Percentiles rank a stretch among this genome's conserved stretches.
phyloP scores from a whole-genome alignment of 2,329 filamentous ascomycete species.

The Cadophora luteo-olivacea region DNA sequence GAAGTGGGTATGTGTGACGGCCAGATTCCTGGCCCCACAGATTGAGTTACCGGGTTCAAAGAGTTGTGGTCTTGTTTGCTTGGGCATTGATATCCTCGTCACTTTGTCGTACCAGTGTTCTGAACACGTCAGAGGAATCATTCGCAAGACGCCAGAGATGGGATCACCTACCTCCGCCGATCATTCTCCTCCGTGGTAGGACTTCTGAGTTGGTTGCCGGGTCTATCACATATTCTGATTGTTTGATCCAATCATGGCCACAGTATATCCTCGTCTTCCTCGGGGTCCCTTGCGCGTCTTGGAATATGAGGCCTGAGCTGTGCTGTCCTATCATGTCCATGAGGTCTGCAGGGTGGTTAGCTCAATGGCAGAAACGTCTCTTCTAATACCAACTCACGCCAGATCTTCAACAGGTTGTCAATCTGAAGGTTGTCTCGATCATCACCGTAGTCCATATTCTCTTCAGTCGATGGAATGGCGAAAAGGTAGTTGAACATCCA shows the following conservation, averaged over 20 bases:
- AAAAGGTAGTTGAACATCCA: conserved; percentile 17
- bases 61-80: not conserved
- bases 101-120: conserved; percentile 6
- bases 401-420: not conserved
- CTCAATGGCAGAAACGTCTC: not conserved
- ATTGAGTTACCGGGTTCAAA: not conserved
- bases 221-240: not conserved
- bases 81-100: not conserved
- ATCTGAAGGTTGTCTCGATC: not conserved
- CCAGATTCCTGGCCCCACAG: not conserved
- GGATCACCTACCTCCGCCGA: not conserved
- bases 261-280: conserved; percentile 5
- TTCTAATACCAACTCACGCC: not conserved
- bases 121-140: not conserved
- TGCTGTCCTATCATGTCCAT: not conserved
- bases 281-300: not conserved
- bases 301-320: not conserved
- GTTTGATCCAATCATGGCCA: not conserved
- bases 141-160: too few species aligned
- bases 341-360: not conserved
- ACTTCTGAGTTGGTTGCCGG: not conserved
- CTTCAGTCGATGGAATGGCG: conserved; percentile 3
- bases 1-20: not conserved
- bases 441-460: not conserved
- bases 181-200: not conserved